These are phyloP conservation scores for Fusarium setosum DNA, from an alignment of 2,329 filamentous ascomycete species.

Conservation along the genomic window DNA sequence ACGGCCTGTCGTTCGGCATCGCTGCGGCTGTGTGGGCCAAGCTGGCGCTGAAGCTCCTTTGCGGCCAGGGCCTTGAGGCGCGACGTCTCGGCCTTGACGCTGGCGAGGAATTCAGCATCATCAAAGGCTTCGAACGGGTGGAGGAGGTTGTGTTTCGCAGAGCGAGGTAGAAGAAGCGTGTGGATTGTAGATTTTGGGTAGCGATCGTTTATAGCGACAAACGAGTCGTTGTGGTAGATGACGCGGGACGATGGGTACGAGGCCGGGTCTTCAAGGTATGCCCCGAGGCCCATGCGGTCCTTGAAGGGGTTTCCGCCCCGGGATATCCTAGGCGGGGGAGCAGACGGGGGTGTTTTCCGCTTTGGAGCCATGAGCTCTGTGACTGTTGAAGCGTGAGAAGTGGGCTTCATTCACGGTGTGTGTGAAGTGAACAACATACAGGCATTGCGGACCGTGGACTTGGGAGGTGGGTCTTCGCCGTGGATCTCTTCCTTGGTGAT, in stretches of 20 bases:
- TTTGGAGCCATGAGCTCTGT: constrained; percentile 52
- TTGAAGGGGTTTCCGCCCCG: constrained; percentile 51
- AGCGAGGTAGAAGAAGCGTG: constrained; percentile 86
- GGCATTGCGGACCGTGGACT: constrained; percentile 51
- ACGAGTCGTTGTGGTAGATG: constrained; percentile 74
- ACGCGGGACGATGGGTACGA: constrained; percentile 70
- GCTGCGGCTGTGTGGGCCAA: constrained; percentile 70
- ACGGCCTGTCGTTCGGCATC: constrained; percentile 76
- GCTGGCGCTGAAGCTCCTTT: constrained; percentile 77
- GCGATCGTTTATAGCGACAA: constrained; percentile 82
- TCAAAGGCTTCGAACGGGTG: constrained; percentile 85
- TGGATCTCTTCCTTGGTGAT: constrained; percentile 56
- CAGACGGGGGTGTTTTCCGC: constrained; percentile 44
- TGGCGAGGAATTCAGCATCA: constrained; percentile 74
- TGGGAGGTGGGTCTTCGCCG: constrained; percentile 43
- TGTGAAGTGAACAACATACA: constrained; percentile 54
- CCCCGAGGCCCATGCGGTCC: constrained; percentile 70
- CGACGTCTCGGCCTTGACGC: constrained; percentile 69
- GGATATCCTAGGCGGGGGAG: constrained; percentile 22
- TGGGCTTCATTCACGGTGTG: not conserved
- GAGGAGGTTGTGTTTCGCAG: constrained; percentile 65
- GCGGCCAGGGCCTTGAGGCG: constrained; percentile 75
- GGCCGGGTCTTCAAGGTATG: constrained; percentile 74
- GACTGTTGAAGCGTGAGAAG: constrained; percentile 30
- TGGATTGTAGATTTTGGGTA: constrained; percentile 91